Evolutionary conservation across 2,329 filamentous ascomycete genomes (phyloP), one percentile per base, ranked within the genome.

Genomic region (Diaporthe sp.): DNA sequence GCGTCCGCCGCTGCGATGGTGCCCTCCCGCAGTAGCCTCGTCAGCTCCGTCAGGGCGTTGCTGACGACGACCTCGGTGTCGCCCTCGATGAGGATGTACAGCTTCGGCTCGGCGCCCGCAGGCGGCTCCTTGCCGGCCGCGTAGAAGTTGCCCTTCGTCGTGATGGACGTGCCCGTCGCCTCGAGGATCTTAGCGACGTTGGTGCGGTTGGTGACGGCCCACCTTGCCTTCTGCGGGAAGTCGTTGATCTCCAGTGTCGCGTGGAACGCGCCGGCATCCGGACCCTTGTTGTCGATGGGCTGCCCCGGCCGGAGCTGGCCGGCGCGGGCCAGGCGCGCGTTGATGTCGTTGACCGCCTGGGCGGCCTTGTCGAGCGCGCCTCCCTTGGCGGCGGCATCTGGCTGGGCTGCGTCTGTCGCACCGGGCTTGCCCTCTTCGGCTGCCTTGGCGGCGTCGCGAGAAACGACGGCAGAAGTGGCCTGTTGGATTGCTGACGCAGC

Each of bases 151-250:
- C 97, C 97, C 87, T 99, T 99, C 60, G 95, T 98, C 0, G 97
- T 99, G 83, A 99, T 99, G 9, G 95, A 98, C 1, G 96, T 98
- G 55, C 95, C 96, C 0, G 96, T 98, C 13, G 94, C 91, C 82
- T 99, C 97, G 78, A 99, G 90, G 80, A 99, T 98, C 88, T 98
- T 99, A 79, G 96, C 96, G 75, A 99, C 97, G 81, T 99, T 99
- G 49, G 97, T 98, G 78, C 97, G 92, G 84, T 99, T 99, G 53
- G 97, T 99, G 86, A 99, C 97, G 15, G 95, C 96, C 97, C 97
- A 99, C 80, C 97, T 92, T 78, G 97, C 97, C 88, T 98, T 98
- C 84, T 99, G 97, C 46, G 97, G 97, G 85, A 98, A 98, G 85
- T 99, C 97, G 85, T 99, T 99, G 90, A 99, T 99, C 85, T 98